Conservation (phyloP, 345 rosid species). For the Brassica incana region DNA sequence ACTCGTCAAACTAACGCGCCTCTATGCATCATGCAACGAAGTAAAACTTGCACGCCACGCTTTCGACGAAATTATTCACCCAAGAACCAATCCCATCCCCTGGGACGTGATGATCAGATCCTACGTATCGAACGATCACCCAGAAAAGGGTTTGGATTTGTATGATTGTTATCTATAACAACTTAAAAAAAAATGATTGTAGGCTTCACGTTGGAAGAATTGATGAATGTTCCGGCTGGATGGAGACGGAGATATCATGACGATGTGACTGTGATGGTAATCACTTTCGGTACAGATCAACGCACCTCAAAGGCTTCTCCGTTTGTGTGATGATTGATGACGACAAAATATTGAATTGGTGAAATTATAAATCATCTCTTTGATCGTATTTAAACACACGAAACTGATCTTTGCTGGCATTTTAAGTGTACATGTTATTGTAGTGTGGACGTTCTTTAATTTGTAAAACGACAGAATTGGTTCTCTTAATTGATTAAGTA, state of each 20-base stretch:
- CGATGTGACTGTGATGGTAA: constrained; percentile 84
- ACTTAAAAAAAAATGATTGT: not conserved
- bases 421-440: no score
- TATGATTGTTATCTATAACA: constrained; percentile 12
- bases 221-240: constrained; percentile 75
- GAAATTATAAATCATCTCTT: constrained; percentile 17
- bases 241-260: constrained; percentile 94
- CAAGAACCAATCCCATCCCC: constrained; percentile 34
- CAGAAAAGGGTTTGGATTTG: constrained; percentile 40
- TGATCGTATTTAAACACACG: not conserved
- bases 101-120: constrained; percentile 63
- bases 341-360: constrained; percentile 21
- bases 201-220: no score
- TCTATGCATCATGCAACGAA: constrained; percentile 36
- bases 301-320: constrained; percentile 92
- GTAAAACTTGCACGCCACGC: constrained; percentile 40
- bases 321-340: constrained; percentile 25
- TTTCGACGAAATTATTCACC: constrained; percentile 52
- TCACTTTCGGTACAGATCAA: constrained; percentile 77
- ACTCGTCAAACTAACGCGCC: constrained; percentile 33
- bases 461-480: no score
- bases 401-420: not conserved
- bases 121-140: constrained; percentile 46
- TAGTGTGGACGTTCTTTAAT: no score
- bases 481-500: no score